A percentile compares a stretch with the other conserved stretches of the same genome.
Evolutionary conservation across 148 eudicot genomes (phyloP).

Genomic region (Cornus suecica): DNA sequence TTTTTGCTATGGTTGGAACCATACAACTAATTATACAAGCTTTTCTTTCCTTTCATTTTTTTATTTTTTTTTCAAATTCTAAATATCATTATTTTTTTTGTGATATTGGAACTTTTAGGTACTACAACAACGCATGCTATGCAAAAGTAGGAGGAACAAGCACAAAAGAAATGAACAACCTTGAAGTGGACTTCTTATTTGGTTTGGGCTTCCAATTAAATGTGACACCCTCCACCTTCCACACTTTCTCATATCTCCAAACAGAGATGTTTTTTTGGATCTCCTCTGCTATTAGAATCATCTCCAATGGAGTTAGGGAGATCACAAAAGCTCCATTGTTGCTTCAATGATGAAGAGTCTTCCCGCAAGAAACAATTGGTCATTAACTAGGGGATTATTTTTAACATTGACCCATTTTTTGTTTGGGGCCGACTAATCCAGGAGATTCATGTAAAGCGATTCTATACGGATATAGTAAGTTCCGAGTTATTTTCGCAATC

Average conservation of each 20-base stretch:
- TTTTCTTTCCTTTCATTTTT: too few species aligned
- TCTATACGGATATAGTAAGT: too few species aligned
- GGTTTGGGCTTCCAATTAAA: constrained; percentile 70
- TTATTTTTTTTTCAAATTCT: too few species aligned
- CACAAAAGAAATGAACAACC: constrained; percentile 68
- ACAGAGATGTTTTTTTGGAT: constrained; percentile 47
- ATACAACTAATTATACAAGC: too few species aligned
- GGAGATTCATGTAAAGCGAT: too few species aligned
- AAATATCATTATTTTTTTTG: not conserved
- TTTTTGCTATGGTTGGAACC: too few species aligned
- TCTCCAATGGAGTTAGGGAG: constrained; percentile 6
- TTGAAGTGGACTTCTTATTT: constrained; percentile 80
- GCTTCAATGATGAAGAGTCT: constrained; percentile 26
- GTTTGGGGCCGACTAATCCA: too few species aligned
- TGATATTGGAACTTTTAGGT: constrained; percentile 31
- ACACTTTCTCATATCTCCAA: constrained; percentile 55
- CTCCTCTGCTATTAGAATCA: constrained; percentile 16
- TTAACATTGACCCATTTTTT: too few species aligned
- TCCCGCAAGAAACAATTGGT: constrained; percentile 19
- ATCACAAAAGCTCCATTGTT: constrained; percentile 23
- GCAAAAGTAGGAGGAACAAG: constrained; percentile 83
- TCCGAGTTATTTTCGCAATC: too few species aligned
- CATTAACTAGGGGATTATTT: too few species aligned
- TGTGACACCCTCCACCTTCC: constrained; percentile 69
- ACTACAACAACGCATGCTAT: constrained; percentile 82